Base-by-base conservation (phyloP, 257 asterid genomes). In the Solanum gracilifrons region DNA sequence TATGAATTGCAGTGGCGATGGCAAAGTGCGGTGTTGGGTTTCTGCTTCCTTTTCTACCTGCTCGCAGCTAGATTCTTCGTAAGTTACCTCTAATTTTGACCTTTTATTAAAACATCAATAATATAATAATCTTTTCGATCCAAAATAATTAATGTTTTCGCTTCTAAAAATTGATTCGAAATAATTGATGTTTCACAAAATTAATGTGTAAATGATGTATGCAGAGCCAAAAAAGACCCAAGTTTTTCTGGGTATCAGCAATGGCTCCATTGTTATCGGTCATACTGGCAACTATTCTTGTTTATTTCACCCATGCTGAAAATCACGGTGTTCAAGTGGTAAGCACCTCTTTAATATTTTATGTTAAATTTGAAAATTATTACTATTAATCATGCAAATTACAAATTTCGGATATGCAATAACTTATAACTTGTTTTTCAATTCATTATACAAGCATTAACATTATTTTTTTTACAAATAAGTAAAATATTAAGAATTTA, bases 1-100 rank as follows among this genome's bases (percentile, higher is more conserved):
- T 58, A 58, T 21, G 27, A 0, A 58, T 58, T 91, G 94, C 98
- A 97, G 99, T 97, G 99, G 99, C 92, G 96, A 93, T 97, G 99
- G 99, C 95, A 97, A 87, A 97, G 99, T 90, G 99, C 98, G 12
- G 91, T 97, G 82, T 85, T 97, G 91, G 99, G 99, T 87, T 89
- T 88, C 88, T 92, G 92, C 66, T 97, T 97, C 94, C 96, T 97
- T 48, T 95, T 95, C 94, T 97, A 93, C 98, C 95, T 97, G 75
- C 91, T 96, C 29, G 88, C 92, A 6, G 94, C 99, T 31, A 92
- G 95, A 94, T 93, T 80, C 90, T 90, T 96, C 55, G 99, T 97
- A 92, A 96, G 99, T 93, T 86, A 16, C 66, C 33, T 7, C 37
- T 9, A 27, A 43, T 62, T 43, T 43, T 43, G n/a, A 79, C 39